These are phyloP conservation scores for Rhizoclosmatium hyalinum DNA, from an alignment of 371 early-diverging fungal species.

Conservation along the genomic window DNA sequence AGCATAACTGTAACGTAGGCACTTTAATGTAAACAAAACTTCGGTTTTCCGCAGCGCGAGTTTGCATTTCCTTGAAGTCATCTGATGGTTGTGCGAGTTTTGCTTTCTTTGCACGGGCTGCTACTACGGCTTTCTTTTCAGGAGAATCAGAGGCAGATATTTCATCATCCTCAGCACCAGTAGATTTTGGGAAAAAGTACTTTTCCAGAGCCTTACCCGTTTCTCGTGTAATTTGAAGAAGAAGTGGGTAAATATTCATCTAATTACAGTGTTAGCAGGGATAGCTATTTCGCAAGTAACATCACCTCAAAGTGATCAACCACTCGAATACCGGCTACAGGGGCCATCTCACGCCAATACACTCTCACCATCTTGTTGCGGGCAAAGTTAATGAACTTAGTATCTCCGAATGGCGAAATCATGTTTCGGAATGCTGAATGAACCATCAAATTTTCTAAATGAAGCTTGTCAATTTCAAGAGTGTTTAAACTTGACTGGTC, in stretches of 20 bases:
- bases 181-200: constrained; percentile 75
- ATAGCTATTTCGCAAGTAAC: not conserved
- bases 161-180: not conserved
- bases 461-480: constrained; percentile 76
- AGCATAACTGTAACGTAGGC: constrained; percentile 69
- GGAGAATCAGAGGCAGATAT: constrained; percentile 3
- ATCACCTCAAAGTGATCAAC: constrained; percentile 83
- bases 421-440: constrained; percentile 64
- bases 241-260: constrained; percentile 73
- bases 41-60: constrained; percentile 70
- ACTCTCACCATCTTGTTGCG: constrained; percentile 84
- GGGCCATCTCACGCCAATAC: constrained; percentile 74
- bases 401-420: constrained; percentile 70
- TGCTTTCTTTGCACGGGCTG: not conserved
- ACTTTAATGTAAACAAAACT: constrained; percentile 79
- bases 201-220: constrained; percentile 73
- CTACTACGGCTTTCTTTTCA: constrained; percentile 18
- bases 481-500: constrained; percentile 69
- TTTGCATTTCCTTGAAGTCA: constrained; percentile 70
- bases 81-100: constrained; percentile 22
- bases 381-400: constrained; percentile 59
- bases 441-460: constrained; percentile 69
- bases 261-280: not conserved
- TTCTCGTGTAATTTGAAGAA: constrained; percentile 81
- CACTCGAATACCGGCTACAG: constrained; percentile 86